These are phyloP conservation scores for Pyrenochaeta sp. DNA, from an alignment of 2,329 filamentous ascomycete genomes.

Conservation along the genomic window DNA sequence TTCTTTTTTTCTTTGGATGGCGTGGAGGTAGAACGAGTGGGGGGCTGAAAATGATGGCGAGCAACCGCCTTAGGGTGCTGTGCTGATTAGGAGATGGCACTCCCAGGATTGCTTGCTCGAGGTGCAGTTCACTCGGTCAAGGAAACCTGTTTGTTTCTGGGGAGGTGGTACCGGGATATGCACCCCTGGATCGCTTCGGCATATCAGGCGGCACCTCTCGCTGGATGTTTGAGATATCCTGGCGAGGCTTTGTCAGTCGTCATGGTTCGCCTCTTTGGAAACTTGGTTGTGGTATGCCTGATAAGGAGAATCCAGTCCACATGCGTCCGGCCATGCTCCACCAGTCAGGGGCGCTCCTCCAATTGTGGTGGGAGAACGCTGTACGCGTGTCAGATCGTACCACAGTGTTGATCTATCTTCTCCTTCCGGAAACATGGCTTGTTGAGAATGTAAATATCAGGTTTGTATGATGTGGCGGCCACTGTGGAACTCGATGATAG, in stretches of 20 bases:
- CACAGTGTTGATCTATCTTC: not conserved
- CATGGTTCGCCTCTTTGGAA: not conserved
- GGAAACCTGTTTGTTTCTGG: too few relatives aligned
- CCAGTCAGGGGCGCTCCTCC: not conserved
- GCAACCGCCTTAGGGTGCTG: too few relatives aligned
- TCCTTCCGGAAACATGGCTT: not conserved
- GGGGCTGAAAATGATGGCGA: too few relatives aligned
- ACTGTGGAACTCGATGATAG: not conserved
- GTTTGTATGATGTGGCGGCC: not conserved
- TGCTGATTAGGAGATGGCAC: too few relatives aligned
- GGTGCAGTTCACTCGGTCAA: too few relatives aligned
- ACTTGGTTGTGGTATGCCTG: not conserved
- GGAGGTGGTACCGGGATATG: not conserved
- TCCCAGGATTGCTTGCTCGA: too few relatives aligned
- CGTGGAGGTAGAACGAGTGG: too few relatives aligned
- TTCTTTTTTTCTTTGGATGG: too few relatives aligned
- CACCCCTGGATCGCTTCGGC: not conserved
- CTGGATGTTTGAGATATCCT: not conserved
- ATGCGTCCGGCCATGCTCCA: not conserved
- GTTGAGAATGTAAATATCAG: not conserved
- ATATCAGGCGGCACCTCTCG: not conserved
- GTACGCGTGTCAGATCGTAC: not conserved
- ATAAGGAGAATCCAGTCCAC: not conserved
- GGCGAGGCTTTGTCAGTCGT: not conserved
- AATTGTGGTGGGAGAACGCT: not conserved